Percentiles rank a stretch among this genome's conserved stretches.
Conservation (phyloP, 805 yeast species). For the Teunomyces kruisii region DNA sequence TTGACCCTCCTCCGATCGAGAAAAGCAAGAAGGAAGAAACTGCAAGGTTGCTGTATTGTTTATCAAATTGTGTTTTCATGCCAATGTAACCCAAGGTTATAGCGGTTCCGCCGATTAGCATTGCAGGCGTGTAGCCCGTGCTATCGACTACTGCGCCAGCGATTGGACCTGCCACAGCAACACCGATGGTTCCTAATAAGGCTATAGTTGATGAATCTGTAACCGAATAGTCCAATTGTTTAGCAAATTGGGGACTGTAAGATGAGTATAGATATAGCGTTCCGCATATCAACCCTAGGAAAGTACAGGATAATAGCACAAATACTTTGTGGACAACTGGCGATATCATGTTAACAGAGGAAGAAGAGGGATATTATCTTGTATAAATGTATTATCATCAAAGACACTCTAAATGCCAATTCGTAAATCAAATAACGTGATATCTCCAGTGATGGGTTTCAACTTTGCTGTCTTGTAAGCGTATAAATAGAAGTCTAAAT, state of each 20-base stretch:
- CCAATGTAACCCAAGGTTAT: constrained; percentile 58
- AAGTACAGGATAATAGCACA: constrained; percentile 24
- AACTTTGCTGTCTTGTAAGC: too few relatives aligned
- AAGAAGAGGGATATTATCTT: background rate
- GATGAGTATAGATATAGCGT: constrained; percentile 75
- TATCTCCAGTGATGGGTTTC: background rate
- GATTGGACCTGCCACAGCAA: constrained; percentile 62
- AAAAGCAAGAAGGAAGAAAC: constrained; percentile 49
- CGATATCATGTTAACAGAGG: constrained; percentile 3
- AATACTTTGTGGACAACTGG: constrained; percentile 20
- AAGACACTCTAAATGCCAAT: background rate
- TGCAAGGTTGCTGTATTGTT: constrained; percentile 35
- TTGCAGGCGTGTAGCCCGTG: constrained; percentile 55
- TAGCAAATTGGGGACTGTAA: constrained; percentile 75
- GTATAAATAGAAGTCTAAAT: background rate
- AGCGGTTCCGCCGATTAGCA: constrained; percentile 48
- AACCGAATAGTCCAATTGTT: constrained; percentile 55
- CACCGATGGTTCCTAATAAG: constrained; percentile 65
- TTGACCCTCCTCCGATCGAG: constrained; percentile 67
- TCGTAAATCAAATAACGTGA: background rate
- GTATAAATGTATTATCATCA: background rate
- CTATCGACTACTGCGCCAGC: constrained; percentile 66
- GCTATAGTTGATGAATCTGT: constrained; percentile 65
- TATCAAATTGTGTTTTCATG: constrained; percentile 50
- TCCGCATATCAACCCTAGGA: constrained; percentile 61